These are phyloP conservation scores for Trichosanthes cucumerina DNA, from an alignment of 306 rosid species.

Conservation along the genomic window DNA sequence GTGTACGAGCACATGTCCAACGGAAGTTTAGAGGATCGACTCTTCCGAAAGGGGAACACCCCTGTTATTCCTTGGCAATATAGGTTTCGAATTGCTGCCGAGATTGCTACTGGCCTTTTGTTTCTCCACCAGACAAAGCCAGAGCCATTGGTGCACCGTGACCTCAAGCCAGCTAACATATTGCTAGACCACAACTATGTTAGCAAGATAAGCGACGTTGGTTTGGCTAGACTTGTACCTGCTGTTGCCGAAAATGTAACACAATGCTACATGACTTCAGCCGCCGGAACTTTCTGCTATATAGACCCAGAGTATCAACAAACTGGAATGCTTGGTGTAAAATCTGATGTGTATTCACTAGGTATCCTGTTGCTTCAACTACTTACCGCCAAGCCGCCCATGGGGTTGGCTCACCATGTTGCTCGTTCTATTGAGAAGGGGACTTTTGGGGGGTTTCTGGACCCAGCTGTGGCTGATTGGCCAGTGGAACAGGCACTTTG, in stretches of 20 bases:
- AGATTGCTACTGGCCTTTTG: constrained; percentile 68
- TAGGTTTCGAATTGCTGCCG: constrained; percentile 71
- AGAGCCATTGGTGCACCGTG: constrained; percentile 91
- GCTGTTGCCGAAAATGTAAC: constrained; percentile 70
- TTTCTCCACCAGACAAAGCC: constrained; percentile 96
- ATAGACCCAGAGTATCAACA: constrained; percentile 97
- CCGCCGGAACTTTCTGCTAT: constrained; percentile 97
- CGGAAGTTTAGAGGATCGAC: constrained; percentile 81
- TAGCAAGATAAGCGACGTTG: constrained; percentile 79
- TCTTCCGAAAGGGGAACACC: constrained; percentile 33
- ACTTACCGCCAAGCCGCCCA: constrained; percentile 58
- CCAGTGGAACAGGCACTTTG: constrained; percentile 41
- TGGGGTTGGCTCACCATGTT: constrained; percentile 66
- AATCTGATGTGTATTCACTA: constrained; percentile 83
- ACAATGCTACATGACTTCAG: constrained; percentile 59
- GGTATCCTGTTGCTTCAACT: constrained; percentile 74
- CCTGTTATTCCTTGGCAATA: constrained; percentile 52
- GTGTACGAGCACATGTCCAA: constrained; percentile 87
- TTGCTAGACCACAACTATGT: constrained; percentile 66
- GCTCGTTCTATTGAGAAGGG: constrained; percentile 37
- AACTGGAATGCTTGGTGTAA: constrained; percentile 87
- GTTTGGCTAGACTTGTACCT: constrained; percentile 84
- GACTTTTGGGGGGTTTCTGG: constrained; percentile 38
- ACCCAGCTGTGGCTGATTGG: constrained; percentile 64
- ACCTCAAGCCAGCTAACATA: constrained; percentile 85